phyloP scores from a whole-genome alignment of 257 asterid genomes.

The Przewalskia tangutica region DNA sequence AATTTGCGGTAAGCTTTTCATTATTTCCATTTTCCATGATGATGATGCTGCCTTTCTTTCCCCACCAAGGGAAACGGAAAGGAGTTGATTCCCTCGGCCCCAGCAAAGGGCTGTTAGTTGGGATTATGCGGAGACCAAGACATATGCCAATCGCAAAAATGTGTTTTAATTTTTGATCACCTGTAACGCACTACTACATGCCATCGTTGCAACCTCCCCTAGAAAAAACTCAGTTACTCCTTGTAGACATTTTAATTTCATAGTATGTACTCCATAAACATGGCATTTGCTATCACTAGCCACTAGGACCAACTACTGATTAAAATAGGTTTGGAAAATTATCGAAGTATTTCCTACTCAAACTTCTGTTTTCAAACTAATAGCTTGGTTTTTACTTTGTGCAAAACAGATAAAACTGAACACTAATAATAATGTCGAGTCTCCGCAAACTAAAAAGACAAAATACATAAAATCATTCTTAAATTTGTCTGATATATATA shows the following conservation, averaged over 20 bases:
- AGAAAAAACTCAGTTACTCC: not conserved
- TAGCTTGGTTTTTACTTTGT: too few species aligned
- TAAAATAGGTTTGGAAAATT: too few species aligned
- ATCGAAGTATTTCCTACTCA: too few species aligned
- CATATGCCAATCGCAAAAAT: not conserved
- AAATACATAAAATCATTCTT: too few species aligned
- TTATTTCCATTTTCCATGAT: not conserved
- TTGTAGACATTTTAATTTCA: not conserved
- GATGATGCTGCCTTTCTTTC: not conserved
- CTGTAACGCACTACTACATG: not conserved
- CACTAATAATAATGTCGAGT: too few species aligned
- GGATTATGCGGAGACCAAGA: not conserved
- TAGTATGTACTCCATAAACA: not conserved
- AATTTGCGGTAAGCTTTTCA: not conserved
- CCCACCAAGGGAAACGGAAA: not conserved
- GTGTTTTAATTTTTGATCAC: not conserved
- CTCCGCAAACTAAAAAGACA: too few species aligned
- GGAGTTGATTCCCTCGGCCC: conserved; percentile 4
- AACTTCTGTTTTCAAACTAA: too few species aligned
- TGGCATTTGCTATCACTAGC: not conserved
- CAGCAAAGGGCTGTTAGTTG: not conserved
- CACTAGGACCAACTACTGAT: too few species aligned
- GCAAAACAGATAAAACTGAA: too few species aligned
- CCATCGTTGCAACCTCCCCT: not conserved
- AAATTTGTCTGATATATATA: too few species aligned